Conservation (phyloP, 2,329 filamentous ascomycete genomes). For the Mycosphaerelloides madeirae region DNA sequence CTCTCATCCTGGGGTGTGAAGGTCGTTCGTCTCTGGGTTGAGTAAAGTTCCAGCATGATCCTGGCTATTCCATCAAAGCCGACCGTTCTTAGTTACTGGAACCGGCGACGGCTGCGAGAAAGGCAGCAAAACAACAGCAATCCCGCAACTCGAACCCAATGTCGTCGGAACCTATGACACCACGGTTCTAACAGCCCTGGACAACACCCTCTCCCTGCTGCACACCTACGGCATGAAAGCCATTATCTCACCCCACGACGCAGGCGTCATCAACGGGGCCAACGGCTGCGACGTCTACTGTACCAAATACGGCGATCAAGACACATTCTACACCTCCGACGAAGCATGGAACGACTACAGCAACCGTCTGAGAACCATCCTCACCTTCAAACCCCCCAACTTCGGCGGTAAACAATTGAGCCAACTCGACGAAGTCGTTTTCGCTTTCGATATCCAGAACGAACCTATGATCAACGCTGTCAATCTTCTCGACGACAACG, state of each 20-base stretch:
- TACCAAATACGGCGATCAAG: background rate
- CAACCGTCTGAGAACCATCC: background rate
- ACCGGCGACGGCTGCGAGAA: constrained; percentile 2
- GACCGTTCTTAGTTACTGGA: background rate
- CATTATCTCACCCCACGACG: constrained; percentile 4
- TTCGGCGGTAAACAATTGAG: constrained; percentile 1
- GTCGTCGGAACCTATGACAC: background rate
- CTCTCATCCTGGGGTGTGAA: too few species aligned
- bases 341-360: background rate
- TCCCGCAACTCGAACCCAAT: background rate
- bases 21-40: too few species aligned
- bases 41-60: too few species aligned
- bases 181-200: background rate
- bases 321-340: background rate
- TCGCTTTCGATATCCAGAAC: constrained; percentile 3
- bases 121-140: background rate
- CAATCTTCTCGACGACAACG: background rate
- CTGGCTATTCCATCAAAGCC: too few species aligned
- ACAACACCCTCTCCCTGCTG: background rate
- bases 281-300: constrained; percentile 1
- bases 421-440: constrained; percentile 1
- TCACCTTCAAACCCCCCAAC: background rate
- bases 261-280: background rate
- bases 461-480: constrained; percentile 1
- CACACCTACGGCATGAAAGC: constrained; percentile 2